Conservation (phyloP, 495 filamentous ascomycete species). For the Pyronema domesticum region DNA sequence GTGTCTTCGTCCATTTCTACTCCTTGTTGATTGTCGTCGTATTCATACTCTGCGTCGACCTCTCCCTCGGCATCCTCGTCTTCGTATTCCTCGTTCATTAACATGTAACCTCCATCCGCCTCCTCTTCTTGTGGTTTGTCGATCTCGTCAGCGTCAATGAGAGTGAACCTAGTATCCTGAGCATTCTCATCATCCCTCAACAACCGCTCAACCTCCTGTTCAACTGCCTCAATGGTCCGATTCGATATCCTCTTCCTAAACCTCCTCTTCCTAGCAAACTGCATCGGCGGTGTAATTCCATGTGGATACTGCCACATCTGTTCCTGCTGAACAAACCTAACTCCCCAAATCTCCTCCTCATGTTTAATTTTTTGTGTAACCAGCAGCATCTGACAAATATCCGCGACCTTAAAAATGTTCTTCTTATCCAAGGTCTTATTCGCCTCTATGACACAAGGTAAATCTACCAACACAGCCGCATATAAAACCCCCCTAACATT, state of each 20-base stretch:
- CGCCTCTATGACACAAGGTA: constrained; percentile 80
- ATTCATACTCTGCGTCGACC: constrained; percentile 38
- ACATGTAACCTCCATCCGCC: constrained; percentile 26
- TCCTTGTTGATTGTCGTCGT: constrained; percentile 30
- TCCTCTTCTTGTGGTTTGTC: constrained; percentile 1
- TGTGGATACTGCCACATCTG: constrained; percentile 64
- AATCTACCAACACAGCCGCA: constrained; percentile 65
- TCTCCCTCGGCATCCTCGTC: constrained; percentile 37
- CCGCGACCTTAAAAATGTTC: constrained; percentile 79
- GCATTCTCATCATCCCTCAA: constrained; percentile 50
- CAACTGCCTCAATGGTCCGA: constrained; percentile 73
- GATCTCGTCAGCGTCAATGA: constrained; percentile 40
- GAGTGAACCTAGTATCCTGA: constrained; percentile 36
- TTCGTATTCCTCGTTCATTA: constrained; percentile 29
- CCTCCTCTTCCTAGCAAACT: constrained; percentile 62
- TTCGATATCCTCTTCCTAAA: constrained; percentile 72
- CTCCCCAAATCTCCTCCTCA: constrained; percentile 47
- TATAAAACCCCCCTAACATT: constrained; percentile 52
- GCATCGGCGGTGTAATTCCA: constrained; percentile 81
- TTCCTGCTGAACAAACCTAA: constrained; percentile 26
- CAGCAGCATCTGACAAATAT: constrained; percentile 88
- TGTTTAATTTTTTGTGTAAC: constrained; percentile 51
- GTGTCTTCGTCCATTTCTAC: constrained; percentile 36
- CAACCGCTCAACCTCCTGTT: constrained; percentile 61
- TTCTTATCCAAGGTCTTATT: constrained; percentile 95